Base-by-base conservation (phyloP, 208 protist genomes). In the Trypanosoma platydactyli region DNA sequence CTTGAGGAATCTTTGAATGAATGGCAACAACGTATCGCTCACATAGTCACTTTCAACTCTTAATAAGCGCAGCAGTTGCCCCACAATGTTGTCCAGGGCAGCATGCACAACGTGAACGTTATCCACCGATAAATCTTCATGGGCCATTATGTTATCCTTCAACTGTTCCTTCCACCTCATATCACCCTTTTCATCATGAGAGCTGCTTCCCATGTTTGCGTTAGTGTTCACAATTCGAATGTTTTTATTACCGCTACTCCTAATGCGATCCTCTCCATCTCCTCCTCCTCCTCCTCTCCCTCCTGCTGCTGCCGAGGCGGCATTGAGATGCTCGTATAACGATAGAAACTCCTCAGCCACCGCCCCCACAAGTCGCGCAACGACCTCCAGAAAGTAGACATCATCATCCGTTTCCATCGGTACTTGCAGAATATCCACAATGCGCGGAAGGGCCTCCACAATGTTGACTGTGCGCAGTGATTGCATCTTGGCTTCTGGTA, bases 1-100 rank as follows among this genome's bases (percentile, higher is more conserved):
- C 61, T 93, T 93, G 29, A 84, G 55, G 38, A 88, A 88, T 13
- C 56, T 45, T 70, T 89, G 86, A 22, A 90, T 33, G 61, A 88
- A 83, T 4, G 73, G 60, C 12, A 90, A 44, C 4, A 86, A 41
- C 1, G 63, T 58, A 18, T 85, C 79, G 20, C 56, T 77, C 15
- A 85, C 82, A 25, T 83, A 75, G 48, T 56, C 53, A 12, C 64
- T 55, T 50, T 80, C 69, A 40, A 84, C 42, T 46, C 75, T 68
- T 48, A 83, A 65, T 0, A 86, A 53, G 0, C 44, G 49, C 30
- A 85, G 18, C 38, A 83, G 20, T 27, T 89, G 71, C n/a, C 56
- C 50, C 1, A 92, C 60, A n/a, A 85, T 74, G 16, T 55, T 57
- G 54, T 92, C 73, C 16, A 88, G 58, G 25, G 80, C 80, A 6